These are phyloP conservation scores for Pleurotus tuber-regium DNA, from an alignment of 768 basidiomycete genomes.

Conservation along the genomic window DNA sequence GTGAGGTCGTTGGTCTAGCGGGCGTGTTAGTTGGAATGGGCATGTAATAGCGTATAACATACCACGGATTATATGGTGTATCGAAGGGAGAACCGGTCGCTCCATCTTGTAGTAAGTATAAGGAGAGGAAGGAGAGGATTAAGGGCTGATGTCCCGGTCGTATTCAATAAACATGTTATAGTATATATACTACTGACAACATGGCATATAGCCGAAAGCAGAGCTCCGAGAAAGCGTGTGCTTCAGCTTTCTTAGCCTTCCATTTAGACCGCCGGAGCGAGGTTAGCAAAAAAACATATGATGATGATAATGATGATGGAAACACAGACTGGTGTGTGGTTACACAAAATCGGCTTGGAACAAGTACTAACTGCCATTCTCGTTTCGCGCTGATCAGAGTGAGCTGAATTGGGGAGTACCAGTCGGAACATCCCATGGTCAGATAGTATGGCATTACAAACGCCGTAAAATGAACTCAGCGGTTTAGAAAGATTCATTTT, in stretches of 20 bases:
- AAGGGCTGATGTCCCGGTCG: no score
- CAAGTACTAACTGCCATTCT: constrained; percentile 5
- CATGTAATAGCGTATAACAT: background rate
- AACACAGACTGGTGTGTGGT: constrained; percentile 10
- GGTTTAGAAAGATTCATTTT: constrained; percentile 7
- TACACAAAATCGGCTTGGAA: constrained; percentile 7
- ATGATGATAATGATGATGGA: constrained; percentile 8
- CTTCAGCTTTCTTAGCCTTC: constrained; percentile 2
- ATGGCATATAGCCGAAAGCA: constrained; percentile 5
- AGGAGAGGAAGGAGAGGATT: background rate
- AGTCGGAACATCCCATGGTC: constrained; percentile 8
- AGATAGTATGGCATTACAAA: constrained; percentile 1
- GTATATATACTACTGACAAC: constrained; percentile 8
- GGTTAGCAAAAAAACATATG: constrained; percentile 12
- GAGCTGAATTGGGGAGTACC: constrained; percentile 3
- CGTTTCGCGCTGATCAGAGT: constrained; percentile 2
- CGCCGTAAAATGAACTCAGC: constrained; percentile 6
- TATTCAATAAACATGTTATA: background rate
- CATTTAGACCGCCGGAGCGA: constrained; percentile 9
- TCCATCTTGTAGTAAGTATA: background rate
- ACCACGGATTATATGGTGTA: constrained; percentile 6
- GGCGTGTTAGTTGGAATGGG: background rate
- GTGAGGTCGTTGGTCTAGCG: constrained; percentile 3
- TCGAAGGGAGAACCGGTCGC: constrained; percentile 10
- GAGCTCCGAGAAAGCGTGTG: constrained; percentile 10